Evolutionary conservation across 202 grass and related monocot genomes (phyloP).

Genomic region (Brachypodium distachyon): DNA sequence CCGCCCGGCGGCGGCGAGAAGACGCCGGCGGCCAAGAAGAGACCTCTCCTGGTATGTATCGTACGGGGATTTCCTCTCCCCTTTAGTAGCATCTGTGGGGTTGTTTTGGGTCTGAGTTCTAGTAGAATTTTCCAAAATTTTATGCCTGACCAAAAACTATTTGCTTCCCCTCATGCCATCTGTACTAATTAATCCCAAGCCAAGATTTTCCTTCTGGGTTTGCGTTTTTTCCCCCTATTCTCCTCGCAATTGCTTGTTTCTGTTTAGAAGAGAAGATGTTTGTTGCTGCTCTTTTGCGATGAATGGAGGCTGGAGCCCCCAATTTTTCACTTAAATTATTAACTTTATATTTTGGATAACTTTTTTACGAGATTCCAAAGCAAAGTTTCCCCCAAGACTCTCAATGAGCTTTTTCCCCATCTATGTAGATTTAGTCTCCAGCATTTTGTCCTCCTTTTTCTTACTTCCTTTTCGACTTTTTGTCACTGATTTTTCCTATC

Average conservation of each 20-base stretch:
- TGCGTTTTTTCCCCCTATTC: background rate
- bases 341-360: background rate
- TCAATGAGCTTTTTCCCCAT: background rate
- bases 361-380: background rate
- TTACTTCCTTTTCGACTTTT: background rate
- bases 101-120: background rate
- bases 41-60: constrained; percentile 19
- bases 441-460: background rate
- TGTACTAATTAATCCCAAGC: background rate
- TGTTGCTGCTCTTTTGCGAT: background rate
- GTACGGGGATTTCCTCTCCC: background rate
- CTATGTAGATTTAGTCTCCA: background rate
- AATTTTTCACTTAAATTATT: background rate
- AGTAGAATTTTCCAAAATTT: background rate
- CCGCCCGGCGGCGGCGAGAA: background rate
- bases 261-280: background rate
- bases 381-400: background rate
- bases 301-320: background rate
- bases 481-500: background rate
- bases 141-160: background rate
- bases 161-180: background rate
- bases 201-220: background rate
- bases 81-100: background rate
- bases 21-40: constrained; percentile 21
- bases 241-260: background rate